Conservation (phyloP, 2,329 filamentous ascomycete genomes). For the Fusarium lyarnte region DNA sequence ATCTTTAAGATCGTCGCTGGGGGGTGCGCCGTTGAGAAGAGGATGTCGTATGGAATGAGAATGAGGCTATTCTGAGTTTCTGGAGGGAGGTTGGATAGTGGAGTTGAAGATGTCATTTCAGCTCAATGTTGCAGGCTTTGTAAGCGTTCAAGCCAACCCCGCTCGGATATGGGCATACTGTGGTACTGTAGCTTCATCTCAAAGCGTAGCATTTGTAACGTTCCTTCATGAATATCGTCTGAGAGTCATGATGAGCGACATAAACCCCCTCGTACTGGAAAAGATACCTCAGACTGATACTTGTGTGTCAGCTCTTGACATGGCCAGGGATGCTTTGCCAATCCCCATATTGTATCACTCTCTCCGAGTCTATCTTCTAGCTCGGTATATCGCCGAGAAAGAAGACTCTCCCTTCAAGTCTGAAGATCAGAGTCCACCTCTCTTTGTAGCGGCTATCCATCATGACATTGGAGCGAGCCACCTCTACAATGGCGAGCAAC, state of each 20-base stretch:
- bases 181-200: not conserved
- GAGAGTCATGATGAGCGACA: not conserved
- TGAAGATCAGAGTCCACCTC: conserved; percentile 22
- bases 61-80: conserved; percentile 21
- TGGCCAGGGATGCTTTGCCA: conserved; percentile 32
- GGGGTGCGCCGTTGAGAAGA: conserved; percentile 2
- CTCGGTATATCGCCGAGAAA: conserved; percentile 35
- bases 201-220: not conserved
- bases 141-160: conserved; percentile 3
- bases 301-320: conserved; percentile 28
- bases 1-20: conserved; percentile 18
- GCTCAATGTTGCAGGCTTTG: conserved; percentile 1
- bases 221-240: not conserved
- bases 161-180: not conserved
- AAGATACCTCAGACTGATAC: conserved; percentile 23
- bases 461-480: conserved; percentile 50
- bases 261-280: not conserved
- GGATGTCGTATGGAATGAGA: not conserved
- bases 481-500: conserved; percentile 44
- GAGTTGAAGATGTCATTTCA: not conserved
- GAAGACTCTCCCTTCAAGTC: conserved; percentile 23
- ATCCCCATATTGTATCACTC: conserved; percentile 46
- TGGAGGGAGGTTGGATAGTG: not conserved
- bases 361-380: conserved; percentile 43
- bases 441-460: conserved; percentile 50